Conservation (phyloP, 208 protist species). For the Porcisia deanei region DNA sequence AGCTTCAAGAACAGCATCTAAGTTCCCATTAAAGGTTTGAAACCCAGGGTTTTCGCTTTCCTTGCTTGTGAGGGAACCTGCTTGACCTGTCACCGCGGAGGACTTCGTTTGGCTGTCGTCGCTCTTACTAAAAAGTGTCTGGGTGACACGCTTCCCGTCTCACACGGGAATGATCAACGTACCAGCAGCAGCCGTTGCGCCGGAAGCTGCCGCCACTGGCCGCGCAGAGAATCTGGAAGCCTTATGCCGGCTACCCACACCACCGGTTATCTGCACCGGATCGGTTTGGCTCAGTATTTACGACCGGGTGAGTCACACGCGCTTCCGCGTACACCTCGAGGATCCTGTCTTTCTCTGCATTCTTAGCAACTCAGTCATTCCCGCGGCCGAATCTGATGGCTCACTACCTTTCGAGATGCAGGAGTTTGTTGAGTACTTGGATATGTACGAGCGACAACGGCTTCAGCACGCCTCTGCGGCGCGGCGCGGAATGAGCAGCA, state of each 20-base stretch:
- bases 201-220: not conserved
- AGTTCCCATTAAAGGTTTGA: no score
- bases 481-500: constrained; percentile 16
- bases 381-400: constrained; percentile 24
- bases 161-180: not conserved
- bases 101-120: not conserved
- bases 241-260: not conserved
- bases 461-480: constrained; percentile 14
- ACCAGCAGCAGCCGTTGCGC: not conserved
- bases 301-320: constrained; percentile 20
- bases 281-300: constrained; percentile 27
- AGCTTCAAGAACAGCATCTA: no score
- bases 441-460: constrained; percentile 26
- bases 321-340: constrained; percentile 25
- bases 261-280: constrained; percentile 3
- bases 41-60: no score
- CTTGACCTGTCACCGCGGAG: no score
- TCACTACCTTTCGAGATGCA: constrained; percentile 26
- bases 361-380: constrained; percentile 20
- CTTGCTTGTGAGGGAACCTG: no score
- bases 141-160: not conserved
- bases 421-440: constrained; percentile 30
- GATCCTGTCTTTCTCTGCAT: constrained; percentile 27
- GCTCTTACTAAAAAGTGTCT: not conserved
- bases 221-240: not conserved